Base-by-base conservation (phyloP, 805 yeast genomes). In the Grigorovia transvaalensis region DNA sequence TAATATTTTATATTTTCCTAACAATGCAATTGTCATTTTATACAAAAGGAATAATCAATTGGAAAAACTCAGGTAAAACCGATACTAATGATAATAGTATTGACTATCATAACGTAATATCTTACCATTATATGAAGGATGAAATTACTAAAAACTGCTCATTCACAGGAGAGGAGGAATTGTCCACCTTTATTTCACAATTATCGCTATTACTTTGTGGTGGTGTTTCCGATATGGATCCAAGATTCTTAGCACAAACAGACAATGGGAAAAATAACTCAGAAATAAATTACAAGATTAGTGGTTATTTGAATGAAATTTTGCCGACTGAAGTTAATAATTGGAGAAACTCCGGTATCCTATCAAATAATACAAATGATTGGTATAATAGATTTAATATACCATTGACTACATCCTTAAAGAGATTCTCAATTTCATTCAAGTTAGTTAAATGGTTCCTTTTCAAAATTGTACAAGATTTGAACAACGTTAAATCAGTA, bases 151-250 rank as follows among this genome's bases (percentile, higher is more conserved):
- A 13, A 15, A 3, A 38, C 15, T 38, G 42, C 29, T 59, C 59
- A 41, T 59, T 61, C 45, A 63, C 64, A 1, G 68, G 67, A 4
- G 66, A 63, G 49, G 66, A 61, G 49, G 67, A 65, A 29, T 63
- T 59, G 46, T 57, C 62, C 11, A 52, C 49, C 19, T 61, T 59
- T 9, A 53, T 58, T 13, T 52, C 52, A 12, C 61, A 58, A 43
- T 49, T 61, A 11, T 60, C 65, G 15, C 46, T 59, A 38, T 41
- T 61, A 41, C 52, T 61, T 19, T 63, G 63, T 47, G 57, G 56
- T 48, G 63, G 62, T n/a, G 52, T 50, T 12, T 58, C 60, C 2
- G 42, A 38, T 38, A 38, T 38, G 42, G 15, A 38, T n/a, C 42
- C 42, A 13, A 38, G 8, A 4, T 38, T 38, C 17, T 15, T 38